These are phyloP conservation scores for Emmonsiellopsis sp. DNA, from an alignment of 2,329 filamentous ascomycete genomes.

Conservation along the genomic window DNA sequence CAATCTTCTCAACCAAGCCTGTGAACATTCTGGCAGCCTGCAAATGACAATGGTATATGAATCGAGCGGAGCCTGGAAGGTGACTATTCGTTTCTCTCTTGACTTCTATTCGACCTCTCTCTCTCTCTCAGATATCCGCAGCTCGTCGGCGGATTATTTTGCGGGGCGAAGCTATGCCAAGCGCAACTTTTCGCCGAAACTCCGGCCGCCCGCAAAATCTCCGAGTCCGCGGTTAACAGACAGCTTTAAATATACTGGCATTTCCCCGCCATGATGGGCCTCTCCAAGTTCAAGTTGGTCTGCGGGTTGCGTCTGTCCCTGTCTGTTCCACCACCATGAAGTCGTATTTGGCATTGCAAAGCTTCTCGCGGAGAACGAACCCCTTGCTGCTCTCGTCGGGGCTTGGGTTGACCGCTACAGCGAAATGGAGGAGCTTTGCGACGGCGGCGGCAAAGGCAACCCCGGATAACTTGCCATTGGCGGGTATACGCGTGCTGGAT, in stretches of 20 bases:
- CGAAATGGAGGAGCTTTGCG: conserved; percentile 28
- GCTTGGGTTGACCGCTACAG: conserved; percentile 19
- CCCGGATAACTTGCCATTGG: conserved; percentile 54
- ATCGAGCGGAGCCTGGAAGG: neutral
- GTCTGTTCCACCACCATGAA: conserved; percentile 3
- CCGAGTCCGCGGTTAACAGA: no score
- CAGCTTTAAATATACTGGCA: no score
- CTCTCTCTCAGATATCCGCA: no score
- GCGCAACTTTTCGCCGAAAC: no score
- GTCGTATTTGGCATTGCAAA: conserved; percentile 4
- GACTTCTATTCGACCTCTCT: neutral
- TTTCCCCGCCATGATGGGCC: neutral
- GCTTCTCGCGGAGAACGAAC: conserved; percentile 1
- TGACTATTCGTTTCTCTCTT: neutral
- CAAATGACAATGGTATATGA: neutral
- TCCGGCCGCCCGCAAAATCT: no score
- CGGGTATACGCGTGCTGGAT: conserved; percentile 82
- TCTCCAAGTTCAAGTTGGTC: neutral
- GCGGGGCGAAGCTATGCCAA: no score
- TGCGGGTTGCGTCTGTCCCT: neutral
- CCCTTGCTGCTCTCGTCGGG: conserved; percentile 1
- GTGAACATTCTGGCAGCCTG: conserved; percentile 66
- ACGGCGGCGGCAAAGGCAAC: conserved; percentile 32
- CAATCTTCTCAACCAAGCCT: conserved; percentile 84
- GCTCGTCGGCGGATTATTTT: no score